Evolutionary conservation across 768 basidiomycete species (phyloP).

Genomic region (Tricholoma sp.): DNA sequence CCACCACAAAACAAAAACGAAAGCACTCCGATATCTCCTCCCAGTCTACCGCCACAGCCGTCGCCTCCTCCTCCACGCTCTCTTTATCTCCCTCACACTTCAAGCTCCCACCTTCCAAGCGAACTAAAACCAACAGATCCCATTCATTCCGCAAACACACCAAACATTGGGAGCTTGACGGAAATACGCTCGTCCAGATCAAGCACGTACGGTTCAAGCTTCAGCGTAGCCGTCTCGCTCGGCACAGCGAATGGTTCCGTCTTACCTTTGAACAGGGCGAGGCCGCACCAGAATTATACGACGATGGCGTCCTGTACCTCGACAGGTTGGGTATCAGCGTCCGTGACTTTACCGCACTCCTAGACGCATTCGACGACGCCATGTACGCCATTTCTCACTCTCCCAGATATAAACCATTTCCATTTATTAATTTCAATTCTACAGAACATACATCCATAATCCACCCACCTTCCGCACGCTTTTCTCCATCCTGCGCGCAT

Average conservation of each 20-base stretch:
- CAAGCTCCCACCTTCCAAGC: background rate
- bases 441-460: conserved; percentile 11
- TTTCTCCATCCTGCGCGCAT: conserved; percentile 27
- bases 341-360: conserved; percentile 28
- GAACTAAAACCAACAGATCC: background rate
- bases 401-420: too few species aligned
- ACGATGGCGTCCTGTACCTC: conserved; percentile 16
- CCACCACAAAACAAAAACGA: background rate
- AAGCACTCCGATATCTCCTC: background rate
- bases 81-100: background rate
- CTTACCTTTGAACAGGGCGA: conserved; percentile 7
- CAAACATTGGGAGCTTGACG: conserved; percentile 30
- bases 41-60: background rate
- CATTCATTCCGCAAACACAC: conserved; percentile 1
- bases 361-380: conserved; percentile 27
- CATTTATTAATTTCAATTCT: background rate
- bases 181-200: conserved; percentile 30
- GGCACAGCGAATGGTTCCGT: conserved; percentile 29
- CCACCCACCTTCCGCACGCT: conserved; percentile 24
- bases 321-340: conserved; percentile 15
- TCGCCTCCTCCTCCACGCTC: background rate
- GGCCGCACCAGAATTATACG: conserved; percentile 11
- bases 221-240: conserved; percentile 28
- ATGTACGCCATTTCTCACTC: conserved; percentile 25
- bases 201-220: conserved; percentile 29